A percentile compares a stretch with the other conserved stretches of the same genome.
Evolutionary conservation across 805 yeast genomes (phyloP).

Genomic region (Saccharomycopsis olivae): DNA sequence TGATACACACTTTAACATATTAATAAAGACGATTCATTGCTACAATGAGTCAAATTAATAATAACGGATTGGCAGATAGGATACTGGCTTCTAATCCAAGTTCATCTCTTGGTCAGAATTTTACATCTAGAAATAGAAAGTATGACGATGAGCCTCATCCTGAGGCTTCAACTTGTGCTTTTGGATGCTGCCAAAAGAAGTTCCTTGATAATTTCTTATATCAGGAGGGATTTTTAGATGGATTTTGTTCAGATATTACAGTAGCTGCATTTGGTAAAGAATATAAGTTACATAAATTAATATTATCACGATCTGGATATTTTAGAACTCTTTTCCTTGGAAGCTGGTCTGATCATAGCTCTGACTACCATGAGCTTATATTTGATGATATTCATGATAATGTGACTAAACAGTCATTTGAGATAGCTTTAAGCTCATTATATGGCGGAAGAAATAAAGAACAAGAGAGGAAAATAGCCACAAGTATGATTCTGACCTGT

Average conservation of each 20-base stretch:
- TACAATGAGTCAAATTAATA: too few species aligned
- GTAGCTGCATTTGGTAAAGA: constrained; percentile 35
- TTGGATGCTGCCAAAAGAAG: constrained; percentile 22
- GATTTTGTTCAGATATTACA: constrained; percentile 38
- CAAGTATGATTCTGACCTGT: constrained; percentile 38
- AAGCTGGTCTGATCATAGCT: constrained; percentile 29
- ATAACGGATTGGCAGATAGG: too few species aligned
- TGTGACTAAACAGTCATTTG: constrained; percentile 37
- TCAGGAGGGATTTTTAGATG: constrained; percentile 32
- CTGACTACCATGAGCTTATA: constrained; percentile 22
- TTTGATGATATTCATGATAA: constrained; percentile 30
- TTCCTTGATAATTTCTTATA: constrained; percentile 25
- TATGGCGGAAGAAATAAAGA: constrained; percentile 33
- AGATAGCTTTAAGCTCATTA: constrained; percentile 34
- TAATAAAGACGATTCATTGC: too few species aligned
- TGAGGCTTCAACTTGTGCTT: constrained; percentile 22
- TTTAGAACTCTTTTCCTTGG: constrained; percentile 35
- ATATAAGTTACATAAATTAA: constrained; percentile 36
- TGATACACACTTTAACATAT: too few species aligned
- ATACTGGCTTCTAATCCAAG: too few species aligned
- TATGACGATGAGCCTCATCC: too few species aligned
- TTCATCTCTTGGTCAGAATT: too few species aligned
- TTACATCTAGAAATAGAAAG: too few species aligned
- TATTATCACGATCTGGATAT: constrained; percentile 37
- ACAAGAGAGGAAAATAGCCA: constrained; percentile 28